Conservation (phyloP, 768 basidiomycete species). For the Pisolithus albus region DNA sequence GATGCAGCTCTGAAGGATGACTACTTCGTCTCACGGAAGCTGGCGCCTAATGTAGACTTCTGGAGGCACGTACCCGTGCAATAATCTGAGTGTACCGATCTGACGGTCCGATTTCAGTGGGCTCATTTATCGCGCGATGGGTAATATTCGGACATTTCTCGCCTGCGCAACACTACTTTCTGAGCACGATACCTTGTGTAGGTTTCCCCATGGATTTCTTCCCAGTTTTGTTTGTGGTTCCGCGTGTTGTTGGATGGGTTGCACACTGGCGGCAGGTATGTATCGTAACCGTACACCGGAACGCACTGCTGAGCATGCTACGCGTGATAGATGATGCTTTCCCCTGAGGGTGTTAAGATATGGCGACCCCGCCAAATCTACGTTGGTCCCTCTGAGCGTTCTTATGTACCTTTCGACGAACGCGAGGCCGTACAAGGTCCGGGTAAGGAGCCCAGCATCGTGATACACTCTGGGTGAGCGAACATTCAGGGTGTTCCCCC, state of each 20-base stretch:
- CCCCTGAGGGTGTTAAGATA: conserved; percentile 85
- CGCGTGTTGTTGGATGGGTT: conserved; percentile 88
- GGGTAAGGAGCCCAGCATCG: conserved; percentile 53
- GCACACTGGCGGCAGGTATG: conserved; percentile 84
- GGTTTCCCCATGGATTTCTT: conserved; percentile 93
- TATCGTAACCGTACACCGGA: neutral
- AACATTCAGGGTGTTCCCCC: neutral
- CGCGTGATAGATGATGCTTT: conserved; percentile 74
- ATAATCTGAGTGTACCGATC: neutral
- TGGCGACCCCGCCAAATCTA: conserved; percentile 89
- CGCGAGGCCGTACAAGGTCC: conserved; percentile 48
- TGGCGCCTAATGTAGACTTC: conserved; percentile 90
- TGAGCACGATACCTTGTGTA: conserved; percentile 19
- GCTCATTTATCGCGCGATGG: conserved; percentile 89
- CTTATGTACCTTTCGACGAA: conserved; percentile 62
- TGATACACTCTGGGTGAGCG: conserved; percentile 73
- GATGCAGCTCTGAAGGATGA: conserved; percentile 87
- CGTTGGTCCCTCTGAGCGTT: conserved; percentile 65
- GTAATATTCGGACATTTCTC: conserved; percentile 32
- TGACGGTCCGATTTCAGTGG: conserved; percentile 41
- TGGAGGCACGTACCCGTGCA: conserved; percentile 40
- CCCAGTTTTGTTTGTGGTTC: conserved; percentile 89
- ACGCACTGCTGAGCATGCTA: conserved; percentile 3
- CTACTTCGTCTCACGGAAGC: conserved; percentile 73
- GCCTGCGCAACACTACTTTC: neutral